Evolutionary conservation across 2,329 filamentous ascomycete species (phyloP), one percentile per base, ranked within the genome.

Genomic region (Phaeosphaeriaceae sp.): DNA sequence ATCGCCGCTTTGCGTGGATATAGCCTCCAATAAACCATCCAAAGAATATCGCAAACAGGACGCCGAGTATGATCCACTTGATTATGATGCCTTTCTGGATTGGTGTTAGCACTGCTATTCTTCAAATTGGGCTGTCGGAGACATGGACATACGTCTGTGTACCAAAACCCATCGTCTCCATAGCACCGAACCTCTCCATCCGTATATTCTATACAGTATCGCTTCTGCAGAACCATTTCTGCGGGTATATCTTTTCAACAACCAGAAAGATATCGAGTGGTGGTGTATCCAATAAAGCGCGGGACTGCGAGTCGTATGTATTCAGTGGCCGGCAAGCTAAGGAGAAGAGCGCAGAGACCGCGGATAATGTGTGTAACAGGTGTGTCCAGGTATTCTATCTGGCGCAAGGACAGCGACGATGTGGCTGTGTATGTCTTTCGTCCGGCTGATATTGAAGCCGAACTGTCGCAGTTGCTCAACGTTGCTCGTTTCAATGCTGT

Each of bases 11-110:
- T 47, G 91, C 91, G 77, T 94, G 91, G 48, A 86, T 78, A 75
- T 90, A 90, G 60, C 90, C 90, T 58, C 86, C 82, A 53, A 91
- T 65, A 68, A 93, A 81, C 82, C 88, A 92, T 44, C 82, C 68
- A 52, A 86, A 74, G 69, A 91, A 77, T 58, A 87, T 55, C 54
- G 83, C 57, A 67, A 91, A 80, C 63, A 94, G 73, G 61, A 81
- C 79, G 59, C 85, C 84, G 70, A 93, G 86, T 58, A 94, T 78
- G 48, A 84, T 82, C 86, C 90, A 94, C 77, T 91, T 91, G 68
- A 92, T 81, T 57, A 89, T 88, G 55, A 84, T 77, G 56, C 87
- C 89, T 36, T 83, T 84, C 87, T 90, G 56, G 57, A 19, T 17
- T 19, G n/a, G 3, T 48, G 63, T 49, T 22, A n/a, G 1, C 24